These are phyloP conservation scores for Blastobotrys ciferrii DNA, from an alignment of 1,139 yeast genomes.

Conservation along the genomic window DNA sequence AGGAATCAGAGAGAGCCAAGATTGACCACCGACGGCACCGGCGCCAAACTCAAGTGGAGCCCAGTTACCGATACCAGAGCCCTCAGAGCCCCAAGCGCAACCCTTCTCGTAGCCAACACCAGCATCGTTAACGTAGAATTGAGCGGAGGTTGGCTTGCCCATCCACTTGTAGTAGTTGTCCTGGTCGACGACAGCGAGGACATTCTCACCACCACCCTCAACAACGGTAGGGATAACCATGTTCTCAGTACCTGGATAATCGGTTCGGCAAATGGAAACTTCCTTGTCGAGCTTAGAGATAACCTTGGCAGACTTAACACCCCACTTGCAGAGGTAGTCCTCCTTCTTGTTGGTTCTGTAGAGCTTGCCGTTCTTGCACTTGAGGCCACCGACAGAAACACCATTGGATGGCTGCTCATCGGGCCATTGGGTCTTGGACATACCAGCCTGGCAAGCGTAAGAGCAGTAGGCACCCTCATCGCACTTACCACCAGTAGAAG, in stretches of 20 bases:
- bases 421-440: conserved; percentile 98
- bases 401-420: conserved; percentile 78
- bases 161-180: conserved; percentile 75
- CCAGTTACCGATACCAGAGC: conserved; percentile 93
- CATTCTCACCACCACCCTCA: conserved; percentile 60
- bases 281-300: conserved; percentile 59
- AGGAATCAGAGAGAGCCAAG: conserved; percentile 90
- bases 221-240: conserved; percentile 92
- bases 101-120: conserved; percentile 89
- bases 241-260: conserved; percentile 98
- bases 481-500: conserved; percentile 67
- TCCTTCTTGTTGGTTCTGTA: conserved; percentile 68
- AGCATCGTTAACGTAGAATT: conserved; percentile 95
- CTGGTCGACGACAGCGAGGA: conserved; percentile 77
- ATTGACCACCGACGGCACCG: conserved; percentile 72
- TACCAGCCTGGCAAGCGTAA: conserved; percentile 93
- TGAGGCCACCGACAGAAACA: conserved; percentile 86
- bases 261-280: conserved; percentile 94
- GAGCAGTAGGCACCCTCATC: conserved; percentile 91
- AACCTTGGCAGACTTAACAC: conserved; percentile 64
- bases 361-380: conserved; percentile 73
- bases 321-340: conserved; percentile 81
- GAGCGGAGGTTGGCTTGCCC: conserved; percentile 84
- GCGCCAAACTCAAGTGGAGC: conserved; percentile 96
- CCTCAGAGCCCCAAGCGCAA: conserved; percentile 83